Conservation (phyloP, 1,284 basidiomycete species). For the Naganishia cerealis region DNA sequence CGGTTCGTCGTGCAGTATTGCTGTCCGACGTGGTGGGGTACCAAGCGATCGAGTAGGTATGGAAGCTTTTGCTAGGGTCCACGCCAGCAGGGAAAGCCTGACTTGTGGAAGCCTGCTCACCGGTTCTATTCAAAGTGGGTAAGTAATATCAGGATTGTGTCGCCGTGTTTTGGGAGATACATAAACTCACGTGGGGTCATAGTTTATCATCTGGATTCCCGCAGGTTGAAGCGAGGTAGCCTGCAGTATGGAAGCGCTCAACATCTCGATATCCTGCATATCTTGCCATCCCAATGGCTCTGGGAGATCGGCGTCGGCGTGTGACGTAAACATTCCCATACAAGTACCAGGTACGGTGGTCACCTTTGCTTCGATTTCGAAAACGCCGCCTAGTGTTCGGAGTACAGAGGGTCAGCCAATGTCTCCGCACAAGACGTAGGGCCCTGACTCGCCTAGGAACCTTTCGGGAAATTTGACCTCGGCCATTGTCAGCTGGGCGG, state of each 20-base stretch:
- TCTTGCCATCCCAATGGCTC: conserved; percentile 13
- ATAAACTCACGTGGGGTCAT: conserved; percentile 27
- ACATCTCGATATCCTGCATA: conserved; percentile 33
- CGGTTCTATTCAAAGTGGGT: conserved; percentile 6
- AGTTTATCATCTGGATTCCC: conserved; percentile 36
- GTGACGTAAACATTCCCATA: conserved; percentile 6
- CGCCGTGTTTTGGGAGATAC: neutral
- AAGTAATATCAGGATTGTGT: neutral
- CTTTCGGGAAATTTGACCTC: conserved; percentile 10
- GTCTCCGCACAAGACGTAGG: no score
- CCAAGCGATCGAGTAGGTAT: conserved; percentile 38
- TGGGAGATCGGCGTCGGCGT: neutral
- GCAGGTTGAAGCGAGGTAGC: conserved; percentile 25
- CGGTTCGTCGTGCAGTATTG: conserved; percentile 29
- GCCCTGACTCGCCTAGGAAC: neutral
- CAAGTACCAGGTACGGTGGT: conserved; percentile 10
- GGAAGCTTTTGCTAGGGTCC: conserved; percentile 33
- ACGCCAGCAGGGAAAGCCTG: conserved; percentile 29
- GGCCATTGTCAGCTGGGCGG: neutral
- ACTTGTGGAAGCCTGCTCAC: conserved; percentile 5
- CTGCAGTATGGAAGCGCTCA: conserved; percentile 25
- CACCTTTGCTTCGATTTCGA: conserved; percentile 13
- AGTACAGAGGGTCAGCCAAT: no score
- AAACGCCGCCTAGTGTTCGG: conserved; percentile 10
- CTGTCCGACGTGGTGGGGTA: conserved; percentile 25